Conservation (phyloP, 768 basidiomycete genomes). For the Mycena rosella region DNA sequence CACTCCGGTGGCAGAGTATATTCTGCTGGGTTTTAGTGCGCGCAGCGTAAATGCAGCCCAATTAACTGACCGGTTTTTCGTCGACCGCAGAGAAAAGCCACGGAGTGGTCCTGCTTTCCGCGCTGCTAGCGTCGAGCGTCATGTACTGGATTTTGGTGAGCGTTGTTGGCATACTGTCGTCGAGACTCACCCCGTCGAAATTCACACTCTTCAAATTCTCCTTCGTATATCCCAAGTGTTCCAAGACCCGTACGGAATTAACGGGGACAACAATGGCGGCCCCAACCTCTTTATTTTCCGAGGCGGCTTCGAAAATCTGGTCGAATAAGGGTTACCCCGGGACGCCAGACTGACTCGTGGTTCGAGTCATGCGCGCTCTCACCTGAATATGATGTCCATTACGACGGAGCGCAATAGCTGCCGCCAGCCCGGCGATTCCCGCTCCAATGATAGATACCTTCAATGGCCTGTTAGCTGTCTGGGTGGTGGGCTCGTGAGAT, state of each 20-base stretch:
- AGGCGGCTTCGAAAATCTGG: slow-evolving; percentile 16
- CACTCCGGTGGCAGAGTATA: slow-evolving; percentile 5
- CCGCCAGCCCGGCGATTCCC: background rate
- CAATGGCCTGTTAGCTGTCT: too few relatives aligned
- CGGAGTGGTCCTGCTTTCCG: background rate
- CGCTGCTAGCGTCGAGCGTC: background rate
- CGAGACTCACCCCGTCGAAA: background rate
- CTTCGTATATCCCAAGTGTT: slow-evolving; percentile 12
- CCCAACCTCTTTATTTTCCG: background rate
- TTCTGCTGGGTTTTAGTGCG: background rate
- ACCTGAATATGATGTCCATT: background rate
- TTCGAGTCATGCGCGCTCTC: background rate
- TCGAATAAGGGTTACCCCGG: too few relatives aligned
- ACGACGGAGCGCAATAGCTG: background rate
- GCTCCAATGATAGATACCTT: background rate
- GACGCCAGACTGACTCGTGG: background rate
- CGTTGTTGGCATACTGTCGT: background rate
- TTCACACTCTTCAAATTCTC: slow-evolving; percentile 10
- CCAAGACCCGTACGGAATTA: slow-evolving; percentile 3
- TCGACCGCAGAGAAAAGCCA: background rate
- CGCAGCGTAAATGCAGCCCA: too few relatives aligned
- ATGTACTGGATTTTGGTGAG: background rate
- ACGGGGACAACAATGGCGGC: slow-evolving; percentile 9
- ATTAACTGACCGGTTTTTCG: background rate
- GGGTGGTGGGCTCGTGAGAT: too few relatives aligned